Percentiles rank a stretch among this genome's conserved stretches.
phyloP scores from a whole-genome alignment of 2,329 filamentous ascomycete species.

The Ceratocystis cacaofunesta region DNA sequence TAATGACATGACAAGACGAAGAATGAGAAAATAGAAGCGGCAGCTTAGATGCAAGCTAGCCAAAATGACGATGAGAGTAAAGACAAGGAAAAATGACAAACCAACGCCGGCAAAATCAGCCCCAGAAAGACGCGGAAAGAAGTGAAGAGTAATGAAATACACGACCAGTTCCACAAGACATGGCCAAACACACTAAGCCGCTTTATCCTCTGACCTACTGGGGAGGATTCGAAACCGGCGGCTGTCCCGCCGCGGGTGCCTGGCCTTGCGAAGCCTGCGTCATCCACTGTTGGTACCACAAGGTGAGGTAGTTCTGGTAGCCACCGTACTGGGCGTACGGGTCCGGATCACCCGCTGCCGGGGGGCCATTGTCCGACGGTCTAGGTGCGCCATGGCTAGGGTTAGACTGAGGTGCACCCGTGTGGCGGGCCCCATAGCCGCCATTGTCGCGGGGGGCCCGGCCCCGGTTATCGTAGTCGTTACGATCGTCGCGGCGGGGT shows the following conservation, averaged over 20 bases:
- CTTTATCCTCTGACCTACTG: slow-evolving; percentile 6
- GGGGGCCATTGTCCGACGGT: slow-evolving; percentile 25
- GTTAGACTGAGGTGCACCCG: slow-evolving; percentile 21
- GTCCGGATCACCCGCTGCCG: slow-evolving; percentile 36
- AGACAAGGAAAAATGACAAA: background rate
- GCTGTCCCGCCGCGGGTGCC: slow-evolving; percentile 20
- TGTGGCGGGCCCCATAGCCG: slow-evolving; percentile 11
- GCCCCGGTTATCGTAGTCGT: slow-evolving; percentile 9
- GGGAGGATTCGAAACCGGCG: slow-evolving; percentile 17
- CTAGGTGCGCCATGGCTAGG: slow-evolving; percentile 25
- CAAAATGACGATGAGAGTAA: background rate
- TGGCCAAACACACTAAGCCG: background rate
- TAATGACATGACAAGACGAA: background rate
- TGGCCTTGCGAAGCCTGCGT: slow-evolving; percentile 29
- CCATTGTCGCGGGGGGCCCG: slow-evolving; percentile 13
- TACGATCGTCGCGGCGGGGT: slow-evolving; percentile 11
- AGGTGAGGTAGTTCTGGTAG: slow-evolving; percentile 62
- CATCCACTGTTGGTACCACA: slow-evolving; percentile 62
- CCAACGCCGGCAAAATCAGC: background rate
- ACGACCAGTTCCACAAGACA: background rate
- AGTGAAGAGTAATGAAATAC: slow-evolving; percentile 6
- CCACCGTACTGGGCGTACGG: slow-evolving; percentile 72
- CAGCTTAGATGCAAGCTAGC: background rate
- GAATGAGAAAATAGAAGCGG: background rate
- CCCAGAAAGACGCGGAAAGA: slow-evolving; percentile 9